phyloP scores from a whole-genome alignment of 2,329 filamentous ascomycete species.

The Raffaelea ambrosiae region DNA sequence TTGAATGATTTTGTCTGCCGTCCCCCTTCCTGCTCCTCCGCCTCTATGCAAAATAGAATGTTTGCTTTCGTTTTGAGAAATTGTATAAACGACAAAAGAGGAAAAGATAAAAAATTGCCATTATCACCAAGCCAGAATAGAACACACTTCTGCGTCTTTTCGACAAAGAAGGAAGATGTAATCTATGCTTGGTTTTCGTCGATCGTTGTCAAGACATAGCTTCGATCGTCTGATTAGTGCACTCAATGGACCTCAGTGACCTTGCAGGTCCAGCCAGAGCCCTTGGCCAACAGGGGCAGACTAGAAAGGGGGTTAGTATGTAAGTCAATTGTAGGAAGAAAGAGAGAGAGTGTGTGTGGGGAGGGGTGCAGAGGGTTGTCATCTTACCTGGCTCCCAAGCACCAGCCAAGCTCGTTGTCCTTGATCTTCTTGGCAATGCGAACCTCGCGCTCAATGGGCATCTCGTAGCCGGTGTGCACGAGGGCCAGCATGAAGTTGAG shows the following conservation, averaged over 20 bases:
- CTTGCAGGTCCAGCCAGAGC: conserved; percentile 85
- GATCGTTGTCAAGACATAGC: no score
- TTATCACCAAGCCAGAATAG: no score
- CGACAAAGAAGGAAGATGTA: no score
- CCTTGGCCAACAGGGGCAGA: conserved; percentile 71
- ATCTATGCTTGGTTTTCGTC: no score
- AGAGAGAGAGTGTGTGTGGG: not conserved
- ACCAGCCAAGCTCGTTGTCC: conserved; percentile 95
- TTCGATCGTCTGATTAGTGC: not conserved
- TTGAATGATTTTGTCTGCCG: not conserved
- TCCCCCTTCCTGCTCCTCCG: no score
- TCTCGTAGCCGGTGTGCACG: conserved; percentile 92
- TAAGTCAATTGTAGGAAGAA: not conserved
- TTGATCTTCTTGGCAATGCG: conserved; percentile 99
- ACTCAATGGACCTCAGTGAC: conserved; percentile 60
- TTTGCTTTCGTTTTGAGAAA: not conserved
- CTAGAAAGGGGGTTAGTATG: conserved; percentile 33
- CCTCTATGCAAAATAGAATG: not conserved
- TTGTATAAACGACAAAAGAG: not conserved
- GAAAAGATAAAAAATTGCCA: not conserved
- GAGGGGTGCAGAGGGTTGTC: not conserved
- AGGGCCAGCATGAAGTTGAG: conserved; percentile 94
- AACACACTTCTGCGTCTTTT: no score
- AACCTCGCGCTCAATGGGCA: conserved; percentile 93
- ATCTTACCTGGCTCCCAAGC: conserved; percentile 83